Base-by-base conservation (phyloP, 805 yeast genomes). In the Suhomyces sp. region DNA sequence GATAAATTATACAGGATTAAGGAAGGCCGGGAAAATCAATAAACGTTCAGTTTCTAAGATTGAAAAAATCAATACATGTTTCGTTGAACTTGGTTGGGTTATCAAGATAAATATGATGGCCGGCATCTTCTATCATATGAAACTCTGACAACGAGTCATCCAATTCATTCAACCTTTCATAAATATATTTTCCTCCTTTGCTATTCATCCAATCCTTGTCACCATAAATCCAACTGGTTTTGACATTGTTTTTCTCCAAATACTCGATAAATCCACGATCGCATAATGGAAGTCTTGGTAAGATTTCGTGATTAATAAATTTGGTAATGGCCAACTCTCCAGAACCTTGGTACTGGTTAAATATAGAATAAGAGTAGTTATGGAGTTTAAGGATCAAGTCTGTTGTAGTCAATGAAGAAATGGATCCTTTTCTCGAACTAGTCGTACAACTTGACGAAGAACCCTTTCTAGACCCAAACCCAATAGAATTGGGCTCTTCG, bases 171-270 rank as follows among this genome's bases (percentile, higher is more conserved):
- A 67, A 42, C 21, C 56, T 51, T 5, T 60, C 54, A 31, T 47
- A 51, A 12, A 66, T 53, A 40, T 56, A 53, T 36, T 53, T 42
- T 1, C 72, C 72, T 1, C 72, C 72, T 12, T 54, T 51, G 9
- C 35, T 23, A 32, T 67, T 67, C 72, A 67, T 67, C 72, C 72
- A 67, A 39, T 67, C 72, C 24, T 57, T 60, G 9, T 65, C 71
- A 1, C 72, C 72, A 32, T 67, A 67, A 27, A 65, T 26, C 68
- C 71, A 65, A 2, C 58, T 35, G 1, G 54, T 47, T 18, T 48
- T 44, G n/a, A 64, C 46, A 3, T 50, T 39, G 9, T 51, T 31
- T 4, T 53, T 43, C 6, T 39, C 35, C 12, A 65, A 41, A 33
- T 47, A 56, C 30, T 62, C 62, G 6, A 54, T 54, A 19, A 65